Evolutionary conservation across 495 filamentous ascomycete species (phyloP).

Genomic region (Penicillium malachiteum): DNA sequence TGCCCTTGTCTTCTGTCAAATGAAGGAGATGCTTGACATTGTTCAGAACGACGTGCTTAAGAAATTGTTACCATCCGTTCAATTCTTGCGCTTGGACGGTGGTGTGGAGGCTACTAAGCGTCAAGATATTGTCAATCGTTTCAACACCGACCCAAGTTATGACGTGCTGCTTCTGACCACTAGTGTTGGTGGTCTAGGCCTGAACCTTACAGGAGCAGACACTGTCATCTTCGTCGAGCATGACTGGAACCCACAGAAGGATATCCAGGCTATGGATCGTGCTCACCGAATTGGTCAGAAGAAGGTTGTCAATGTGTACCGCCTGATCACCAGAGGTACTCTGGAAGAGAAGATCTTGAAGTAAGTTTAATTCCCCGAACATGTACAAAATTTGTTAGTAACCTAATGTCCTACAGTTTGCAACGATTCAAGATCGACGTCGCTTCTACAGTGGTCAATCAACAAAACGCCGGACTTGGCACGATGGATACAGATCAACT

Average conservation of each 20-base stretch:
- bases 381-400: constrained; percentile 11
- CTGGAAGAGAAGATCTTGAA: constrained; percentile 97
- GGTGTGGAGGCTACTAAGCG: constrained; percentile 84
- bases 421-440: constrained; percentile 99
- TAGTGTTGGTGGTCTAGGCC: constrained; percentile 87
- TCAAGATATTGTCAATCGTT: constrained; percentile 96
- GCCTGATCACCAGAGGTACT: constrained; percentile 90
- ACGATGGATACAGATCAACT: constrained; percentile 99
- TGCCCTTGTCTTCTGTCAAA: constrained; percentile 96
- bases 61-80: constrained; percentile 79
- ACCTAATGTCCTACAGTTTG: constrained; percentile 55
- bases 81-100: constrained; percentile 88
- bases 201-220: constrained; percentile 95
- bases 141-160: constrained; percentile 95
- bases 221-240: constrained; percentile 99
- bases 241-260: constrained; percentile 99
- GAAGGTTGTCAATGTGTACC: constrained; percentile 99
- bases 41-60: constrained; percentile 89
- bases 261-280: constrained; percentile 98
- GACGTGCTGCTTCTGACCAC: constrained; percentile 92
- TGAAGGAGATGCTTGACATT: constrained; percentile 99
- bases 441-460: constrained; percentile 95
- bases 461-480: constrained; percentile 92
- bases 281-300: constrained; percentile 98
- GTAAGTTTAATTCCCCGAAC: constrained; percentile 44